Conservation (phyloP, 768 basidiomycete species). For the Rossbeevera mucosa region DNA sequence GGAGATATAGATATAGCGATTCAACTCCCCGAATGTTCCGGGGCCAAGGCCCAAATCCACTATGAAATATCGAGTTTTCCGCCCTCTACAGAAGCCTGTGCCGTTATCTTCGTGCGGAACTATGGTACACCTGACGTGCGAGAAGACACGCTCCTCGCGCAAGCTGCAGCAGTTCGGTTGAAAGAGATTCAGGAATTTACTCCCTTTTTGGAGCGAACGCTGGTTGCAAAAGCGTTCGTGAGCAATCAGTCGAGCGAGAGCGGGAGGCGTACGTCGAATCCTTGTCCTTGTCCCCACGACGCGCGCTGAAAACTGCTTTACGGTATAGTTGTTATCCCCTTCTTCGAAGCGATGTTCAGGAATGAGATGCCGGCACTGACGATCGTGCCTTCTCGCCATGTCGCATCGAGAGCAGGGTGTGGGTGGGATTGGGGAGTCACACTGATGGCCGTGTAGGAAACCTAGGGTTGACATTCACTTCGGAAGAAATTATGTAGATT, state of each 20-base stretch:
- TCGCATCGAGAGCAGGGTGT: slow-evolving; percentile 19
- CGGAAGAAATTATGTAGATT: neutral
- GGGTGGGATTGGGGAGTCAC: slow-evolving; percentile 29
- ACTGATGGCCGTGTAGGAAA: slow-evolving; percentile 23
- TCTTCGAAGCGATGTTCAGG: slow-evolving; percentile 21
- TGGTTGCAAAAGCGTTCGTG: slow-evolving; percentile 27
- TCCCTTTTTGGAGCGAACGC: slow-evolving; percentile 21
- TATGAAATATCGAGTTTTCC: slow-evolving; percentile 50
- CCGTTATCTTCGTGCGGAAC: slow-evolving; percentile 42
- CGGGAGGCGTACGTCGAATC: slow-evolving; percentile 16
- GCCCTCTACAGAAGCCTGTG: slow-evolving; percentile 37
- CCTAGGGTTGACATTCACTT: neutral
- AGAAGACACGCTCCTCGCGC: slow-evolving; percentile 9
- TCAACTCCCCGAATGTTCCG: slow-evolving; percentile 4
- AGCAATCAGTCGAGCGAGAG: slow-evolving; percentile 2
- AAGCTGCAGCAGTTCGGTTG: slow-evolving; percentile 10
- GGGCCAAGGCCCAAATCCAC: slow-evolving; percentile 21
- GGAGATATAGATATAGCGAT: slow-evolving; percentile 14
- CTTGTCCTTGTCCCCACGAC: neutral
- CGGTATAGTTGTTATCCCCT: slow-evolving; percentile 13
- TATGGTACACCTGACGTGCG: neutral
- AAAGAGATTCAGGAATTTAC: slow-evolving; percentile 11
- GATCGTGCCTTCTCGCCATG: slow-evolving; percentile 16
- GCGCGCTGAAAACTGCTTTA: neutral
- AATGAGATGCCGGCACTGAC: slow-evolving; percentile 26